These are phyloP conservation scores for Ascochyta pisi DNA, from an alignment of 2,329 filamentous ascomycete species.

Conservation along the genomic window DNA sequence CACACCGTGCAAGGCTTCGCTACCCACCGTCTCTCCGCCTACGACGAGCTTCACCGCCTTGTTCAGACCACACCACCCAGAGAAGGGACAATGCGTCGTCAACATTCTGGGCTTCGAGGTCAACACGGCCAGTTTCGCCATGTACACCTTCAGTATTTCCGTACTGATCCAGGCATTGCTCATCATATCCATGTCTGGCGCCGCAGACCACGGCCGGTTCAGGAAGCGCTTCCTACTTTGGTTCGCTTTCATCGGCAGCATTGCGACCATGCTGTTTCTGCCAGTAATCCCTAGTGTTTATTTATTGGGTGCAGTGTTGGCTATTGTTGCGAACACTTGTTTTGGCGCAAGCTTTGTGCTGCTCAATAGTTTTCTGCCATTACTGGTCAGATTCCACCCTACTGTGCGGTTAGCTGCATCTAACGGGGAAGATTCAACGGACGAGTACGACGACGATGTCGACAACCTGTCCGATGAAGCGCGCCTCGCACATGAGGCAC, in stretches of 20 bases:
- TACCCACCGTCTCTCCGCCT: conserved; percentile 54
- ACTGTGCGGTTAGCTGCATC: conserved; percentile 51
- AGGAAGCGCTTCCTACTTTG: conserved; percentile 84
- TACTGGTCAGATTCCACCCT: conserved; percentile 88
- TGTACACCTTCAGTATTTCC: conserved; percentile 97
- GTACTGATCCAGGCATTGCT: conserved; percentile 87
- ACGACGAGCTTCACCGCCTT: conserved; percentile 28
- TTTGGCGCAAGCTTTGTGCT: conserved; percentile 96
- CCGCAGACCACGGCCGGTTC: conserved; percentile 88
- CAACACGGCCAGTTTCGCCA: conserved; percentile 95
- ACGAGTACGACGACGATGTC: conserved; percentile 41
- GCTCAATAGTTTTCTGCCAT: conserved; percentile 90
- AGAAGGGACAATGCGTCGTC: conserved; percentile 74
- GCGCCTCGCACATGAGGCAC: conserved; percentile 33
- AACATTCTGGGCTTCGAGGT: conserved; percentile 82
- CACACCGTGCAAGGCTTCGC: conserved; percentile 74
- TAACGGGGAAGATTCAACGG: conserved; percentile 28
- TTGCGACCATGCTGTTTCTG: conserved; percentile 88
- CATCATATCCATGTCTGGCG: conserved; percentile 95
- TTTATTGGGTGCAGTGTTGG: conserved; percentile 79
- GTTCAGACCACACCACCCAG: conserved; percentile 30
- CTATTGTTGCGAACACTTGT: conserved; percentile 90
- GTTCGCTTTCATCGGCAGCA: conserved; percentile 84
- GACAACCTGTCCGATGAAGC: conserved; percentile 26
- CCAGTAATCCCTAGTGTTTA: conserved; percentile 78